Evolutionary conservation across 345 rosid species (phyloP).

Genomic region (Eucalyptus pauciflora): DNA sequence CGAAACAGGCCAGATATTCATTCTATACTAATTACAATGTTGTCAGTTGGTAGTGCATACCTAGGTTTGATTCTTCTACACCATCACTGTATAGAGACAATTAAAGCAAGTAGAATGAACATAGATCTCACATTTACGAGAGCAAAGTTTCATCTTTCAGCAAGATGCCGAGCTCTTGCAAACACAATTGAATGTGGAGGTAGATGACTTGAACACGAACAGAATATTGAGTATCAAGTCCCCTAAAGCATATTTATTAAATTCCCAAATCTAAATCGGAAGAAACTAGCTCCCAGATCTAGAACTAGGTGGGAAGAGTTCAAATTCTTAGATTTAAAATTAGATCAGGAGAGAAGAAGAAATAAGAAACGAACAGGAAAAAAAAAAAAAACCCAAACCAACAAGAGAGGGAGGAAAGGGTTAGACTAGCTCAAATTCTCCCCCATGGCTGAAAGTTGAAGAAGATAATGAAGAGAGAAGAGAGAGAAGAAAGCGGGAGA

Average conservation of each 20-base stretch:
- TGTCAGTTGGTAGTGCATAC: neutral
- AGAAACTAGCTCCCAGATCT: neutral
- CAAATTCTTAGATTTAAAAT: too few relatives aligned
- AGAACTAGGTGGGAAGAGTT: neutral
- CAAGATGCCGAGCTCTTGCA: rapidly evolving
- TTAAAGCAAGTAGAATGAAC: neutral
- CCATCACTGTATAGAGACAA: neutral
- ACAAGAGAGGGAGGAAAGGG: neutral
- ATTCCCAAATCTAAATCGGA: neutral
- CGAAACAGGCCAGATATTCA: neutral
- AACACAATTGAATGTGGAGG: neutral
- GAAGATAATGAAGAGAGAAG: neutral
- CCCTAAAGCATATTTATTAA: neutral
- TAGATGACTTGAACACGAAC: neutral
- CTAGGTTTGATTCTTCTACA: neutral
- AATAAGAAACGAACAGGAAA: too few relatives aligned
- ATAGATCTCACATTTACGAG: neutral
- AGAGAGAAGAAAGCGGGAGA: neutral
- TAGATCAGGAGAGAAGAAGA: neutral
- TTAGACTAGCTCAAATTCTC: neutral
- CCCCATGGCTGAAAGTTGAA: neutral
- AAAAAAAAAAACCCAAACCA: neutral
- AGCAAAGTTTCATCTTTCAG: neutral
- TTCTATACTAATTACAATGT: rapidly evolving
- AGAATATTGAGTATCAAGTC: rapidly evolving